phyloP scores from a whole-genome alignment of 208 protist genomes.

The Strigomonas galati region DNA sequence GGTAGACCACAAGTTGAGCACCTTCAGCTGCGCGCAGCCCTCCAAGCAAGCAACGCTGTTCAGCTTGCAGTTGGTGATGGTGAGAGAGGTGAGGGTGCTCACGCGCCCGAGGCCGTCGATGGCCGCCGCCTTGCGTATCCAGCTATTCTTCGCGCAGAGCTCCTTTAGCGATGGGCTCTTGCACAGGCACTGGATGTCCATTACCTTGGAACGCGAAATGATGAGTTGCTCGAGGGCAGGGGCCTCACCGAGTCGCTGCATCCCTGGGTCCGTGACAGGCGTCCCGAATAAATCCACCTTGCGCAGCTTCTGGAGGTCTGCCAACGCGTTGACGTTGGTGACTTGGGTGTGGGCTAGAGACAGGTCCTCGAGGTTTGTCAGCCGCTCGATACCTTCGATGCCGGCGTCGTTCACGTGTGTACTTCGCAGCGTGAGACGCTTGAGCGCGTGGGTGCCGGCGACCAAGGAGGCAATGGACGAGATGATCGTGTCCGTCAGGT shows the following conservation, averaged over 20 bases:
- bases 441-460: conserved; percentile 12
- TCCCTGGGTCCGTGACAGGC: conserved; percentile 14
- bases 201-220: conserved; percentile 23
- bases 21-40: conserved; percentile 8
- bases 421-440: conserved; percentile 20
- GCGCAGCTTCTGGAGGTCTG: conserved; percentile 12
- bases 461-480: conserved; percentile 14
- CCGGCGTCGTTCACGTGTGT: conserved; percentile 17
- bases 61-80: conserved; percentile 25
- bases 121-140: conserved; percentile 3
- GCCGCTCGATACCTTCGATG: conserved; percentile 13
- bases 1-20: conserved; percentile 26
- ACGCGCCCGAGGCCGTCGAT: conserved; percentile 12
- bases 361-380: conserved; percentile 23
- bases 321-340: conserved; percentile 17
- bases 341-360: conserved; percentile 23
- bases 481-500: conserved; percentile 19
- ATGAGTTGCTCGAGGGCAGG: conserved; percentile 19
- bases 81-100: conserved; percentile 15
- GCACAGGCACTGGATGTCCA: conserved; percentile 5
- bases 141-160: conserved; percentile 20
- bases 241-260: conserved; percentile 16
- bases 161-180: conserved; percentile 15
- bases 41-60: conserved; percentile 14
- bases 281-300: conserved; percentile 20